Percentiles rank a stretch among this genome's conserved stretches.
Evolutionary conservation across 495 filamentous ascomycete species (phyloP).

Genomic region (Aspergillus asperescens): DNA sequence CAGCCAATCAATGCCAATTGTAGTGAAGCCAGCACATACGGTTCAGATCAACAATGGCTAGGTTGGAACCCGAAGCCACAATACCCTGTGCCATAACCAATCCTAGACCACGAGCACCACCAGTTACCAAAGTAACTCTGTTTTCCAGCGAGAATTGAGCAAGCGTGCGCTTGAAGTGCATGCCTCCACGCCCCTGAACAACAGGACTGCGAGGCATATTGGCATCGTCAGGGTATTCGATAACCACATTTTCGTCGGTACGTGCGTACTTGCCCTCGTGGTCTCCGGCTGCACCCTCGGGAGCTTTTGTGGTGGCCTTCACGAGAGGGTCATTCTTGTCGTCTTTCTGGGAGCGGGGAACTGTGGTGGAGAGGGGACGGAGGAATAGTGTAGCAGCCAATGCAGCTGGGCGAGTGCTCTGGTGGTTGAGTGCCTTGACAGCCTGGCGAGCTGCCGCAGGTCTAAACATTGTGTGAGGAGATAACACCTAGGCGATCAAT

Average conservation of each 20-base stretch:
- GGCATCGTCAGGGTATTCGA: conserved; percentile 68
- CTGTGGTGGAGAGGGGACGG: conserved; percentile 31
- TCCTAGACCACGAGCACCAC: conserved; percentile 79
- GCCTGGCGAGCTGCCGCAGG: conserved; percentile 28
- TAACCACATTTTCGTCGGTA: conserved; percentile 68
- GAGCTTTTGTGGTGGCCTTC: conserved; percentile 30
- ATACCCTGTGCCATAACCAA: conserved; percentile 89
- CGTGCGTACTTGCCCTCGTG: conserved; percentile 58
- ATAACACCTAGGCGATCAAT: neutral
- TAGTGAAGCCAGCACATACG: conserved; percentile 51
- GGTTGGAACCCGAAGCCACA: conserved; percentile 77
- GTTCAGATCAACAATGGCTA: conserved; percentile 91
- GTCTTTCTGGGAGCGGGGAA: conserved; percentile 24
- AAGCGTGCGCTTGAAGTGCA: conserved; percentile 66
- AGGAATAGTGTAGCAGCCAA: conserved; percentile 14
- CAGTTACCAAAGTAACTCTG: conserved; percentile 74
- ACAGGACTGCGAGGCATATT: conserved; percentile 60
- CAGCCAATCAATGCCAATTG: neutral
- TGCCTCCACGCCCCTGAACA: conserved; percentile 65
- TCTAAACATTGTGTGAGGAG: conserved; percentile 29
- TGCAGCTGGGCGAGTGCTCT: conserved; percentile 22
- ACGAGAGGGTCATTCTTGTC: conserved; percentile 28
- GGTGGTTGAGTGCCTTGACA: conserved; percentile 24
- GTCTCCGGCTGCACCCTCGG: conserved; percentile 26
- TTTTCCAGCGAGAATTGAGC: conserved; percentile 74